Conservation (phyloP, 1,139 yeast genomes). For the Protomyces macrosporus region DNA sequence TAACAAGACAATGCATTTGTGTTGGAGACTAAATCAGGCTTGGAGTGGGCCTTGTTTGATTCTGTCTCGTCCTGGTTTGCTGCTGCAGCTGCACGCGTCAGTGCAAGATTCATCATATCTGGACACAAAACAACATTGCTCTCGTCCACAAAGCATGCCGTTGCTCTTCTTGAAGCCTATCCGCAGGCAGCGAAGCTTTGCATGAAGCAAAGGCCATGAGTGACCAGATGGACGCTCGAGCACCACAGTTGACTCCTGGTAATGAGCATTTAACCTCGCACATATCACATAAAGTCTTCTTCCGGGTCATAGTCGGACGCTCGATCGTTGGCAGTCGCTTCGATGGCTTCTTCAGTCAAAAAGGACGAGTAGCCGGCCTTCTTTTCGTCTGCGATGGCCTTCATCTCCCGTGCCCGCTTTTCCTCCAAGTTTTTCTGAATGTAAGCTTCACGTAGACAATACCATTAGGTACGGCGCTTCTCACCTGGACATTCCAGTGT, state of each 20-base stretch:
- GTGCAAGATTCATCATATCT: too few species aligned
- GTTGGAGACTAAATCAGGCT: too few species aligned
- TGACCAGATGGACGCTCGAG: neutral
- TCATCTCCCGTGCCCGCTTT: constrained; percentile 34
- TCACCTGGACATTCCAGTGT: neutral
- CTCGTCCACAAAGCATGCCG: too few species aligned
- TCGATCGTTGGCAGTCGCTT: constrained; percentile 18
- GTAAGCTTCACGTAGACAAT: constrained; percentile 38
- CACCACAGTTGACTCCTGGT: neutral
- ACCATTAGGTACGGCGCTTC: constrained; percentile 35
- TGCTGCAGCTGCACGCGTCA: too few species aligned
- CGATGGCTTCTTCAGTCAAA: constrained; percentile 45
- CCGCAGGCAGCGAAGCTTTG: too few species aligned
- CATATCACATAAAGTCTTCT: constrained; percentile 55
- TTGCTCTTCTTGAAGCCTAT: too few species aligned
- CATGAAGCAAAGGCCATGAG: too few species aligned
- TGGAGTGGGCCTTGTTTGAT: too few species aligned
- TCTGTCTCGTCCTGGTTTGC: too few species aligned
- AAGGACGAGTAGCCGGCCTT: constrained; percentile 54
- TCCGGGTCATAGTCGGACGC: constrained; percentile 54
- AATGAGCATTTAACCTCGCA: neutral
- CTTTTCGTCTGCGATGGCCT: constrained; percentile 35
- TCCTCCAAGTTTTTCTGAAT: constrained; percentile 40
- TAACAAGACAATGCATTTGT: too few species aligned
- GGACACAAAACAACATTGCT: too few species aligned